These are phyloP conservation scores for Lactarius pseudohatsudake DNA, from an alignment of 768 basidiomycete species.

Conservation along the genomic window DNA sequence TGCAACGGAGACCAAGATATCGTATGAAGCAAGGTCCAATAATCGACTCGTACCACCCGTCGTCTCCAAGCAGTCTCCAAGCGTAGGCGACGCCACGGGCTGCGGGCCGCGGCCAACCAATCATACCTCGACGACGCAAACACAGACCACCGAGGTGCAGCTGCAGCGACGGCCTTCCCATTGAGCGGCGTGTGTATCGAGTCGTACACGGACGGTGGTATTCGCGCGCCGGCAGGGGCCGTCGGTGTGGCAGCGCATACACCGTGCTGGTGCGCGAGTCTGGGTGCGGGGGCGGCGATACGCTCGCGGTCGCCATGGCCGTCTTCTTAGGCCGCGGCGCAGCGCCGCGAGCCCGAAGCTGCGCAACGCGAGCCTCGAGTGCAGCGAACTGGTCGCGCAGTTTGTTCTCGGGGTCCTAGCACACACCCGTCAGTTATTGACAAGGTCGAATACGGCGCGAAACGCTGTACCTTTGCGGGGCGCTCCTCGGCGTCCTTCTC, in stretches of 20 bases:
- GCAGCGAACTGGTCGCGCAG: constrained; percentile 63
- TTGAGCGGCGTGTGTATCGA: constrained; percentile 56
- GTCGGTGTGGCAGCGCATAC: constrained; percentile 55
- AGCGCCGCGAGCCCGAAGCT: constrained; percentile 45
- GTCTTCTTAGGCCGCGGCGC: constrained; percentile 39
- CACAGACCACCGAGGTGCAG: constrained; percentile 37
- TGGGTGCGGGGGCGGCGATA: constrained; percentile 52
- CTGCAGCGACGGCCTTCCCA: background rate
- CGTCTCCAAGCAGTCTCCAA: no score
- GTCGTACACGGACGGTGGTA: constrained; percentile 38
- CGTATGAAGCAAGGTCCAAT: no score
- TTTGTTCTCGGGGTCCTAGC: constrained; percentile 63
- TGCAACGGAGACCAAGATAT: no score
- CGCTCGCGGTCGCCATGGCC: constrained; percentile 28
- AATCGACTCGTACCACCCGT: no score
- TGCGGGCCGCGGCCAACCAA: constrained; percentile 25
- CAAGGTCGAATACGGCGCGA: no score
- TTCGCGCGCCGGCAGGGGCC: constrained; percentile 38
- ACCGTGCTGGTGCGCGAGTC: constrained; percentile 72
- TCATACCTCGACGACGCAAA: constrained; percentile 31
- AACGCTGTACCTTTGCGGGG: constrained; percentile 53
- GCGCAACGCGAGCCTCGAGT: constrained; percentile 59
- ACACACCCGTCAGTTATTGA: constrained; percentile 9
- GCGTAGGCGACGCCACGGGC: no score
- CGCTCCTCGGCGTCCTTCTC: constrained; percentile 73